phyloP scores from a whole-genome alignment of 371 early-diverging fungal species.

The Mucor saturninus region DNA sequence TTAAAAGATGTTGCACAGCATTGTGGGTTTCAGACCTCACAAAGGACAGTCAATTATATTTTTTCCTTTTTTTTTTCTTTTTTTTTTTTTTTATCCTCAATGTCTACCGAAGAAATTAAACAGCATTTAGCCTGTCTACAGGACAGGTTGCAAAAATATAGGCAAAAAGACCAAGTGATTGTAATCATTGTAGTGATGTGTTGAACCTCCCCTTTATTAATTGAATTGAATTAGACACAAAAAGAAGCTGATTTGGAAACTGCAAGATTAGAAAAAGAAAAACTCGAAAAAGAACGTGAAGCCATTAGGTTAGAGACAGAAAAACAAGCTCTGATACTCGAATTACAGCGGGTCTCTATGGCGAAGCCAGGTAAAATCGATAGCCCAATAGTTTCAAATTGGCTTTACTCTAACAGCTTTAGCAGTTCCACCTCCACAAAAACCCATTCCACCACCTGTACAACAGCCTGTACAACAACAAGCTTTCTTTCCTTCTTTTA shows the following conservation, averaged over 20 bases:
- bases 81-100: background rate
- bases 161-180: slow-evolving; percentile 22
- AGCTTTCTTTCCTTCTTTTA: slow-evolving; percentile 18
- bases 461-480: slow-evolving; percentile 11
- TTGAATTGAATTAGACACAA: slow-evolving; percentile 60
- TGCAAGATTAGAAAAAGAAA: slow-evolving; percentile 30
- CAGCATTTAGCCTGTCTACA: slow-evolving; percentile 10
- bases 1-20: background rate
- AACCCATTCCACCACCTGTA: slow-evolving; percentile 1
- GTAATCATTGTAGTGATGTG: slow-evolving; percentile 12
- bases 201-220: slow-evolving; percentile 21
- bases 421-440: slow-evolving; percentile 2
- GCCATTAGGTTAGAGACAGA: slow-evolving; percentile 21
- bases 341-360: slow-evolving; percentile 17
- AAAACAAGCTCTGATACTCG: slow-evolving; percentile 22
- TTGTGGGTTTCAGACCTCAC: background rate
- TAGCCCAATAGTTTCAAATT: background rate
- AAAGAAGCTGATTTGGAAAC: slow-evolving; percentile 45
- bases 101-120: slow-evolving; percentile 2
- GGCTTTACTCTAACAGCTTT: background rate
- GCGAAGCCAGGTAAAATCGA: background rate
- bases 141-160: slow-evolving; percentile 27
- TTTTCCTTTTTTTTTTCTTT: slow-evolving; percentile 3
- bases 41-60: background rate
- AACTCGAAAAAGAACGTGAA: slow-evolving; percentile 26